Conservation (phyloP, 2,329 filamentous ascomycete genomes). For the Dothistroma pini region DNA sequence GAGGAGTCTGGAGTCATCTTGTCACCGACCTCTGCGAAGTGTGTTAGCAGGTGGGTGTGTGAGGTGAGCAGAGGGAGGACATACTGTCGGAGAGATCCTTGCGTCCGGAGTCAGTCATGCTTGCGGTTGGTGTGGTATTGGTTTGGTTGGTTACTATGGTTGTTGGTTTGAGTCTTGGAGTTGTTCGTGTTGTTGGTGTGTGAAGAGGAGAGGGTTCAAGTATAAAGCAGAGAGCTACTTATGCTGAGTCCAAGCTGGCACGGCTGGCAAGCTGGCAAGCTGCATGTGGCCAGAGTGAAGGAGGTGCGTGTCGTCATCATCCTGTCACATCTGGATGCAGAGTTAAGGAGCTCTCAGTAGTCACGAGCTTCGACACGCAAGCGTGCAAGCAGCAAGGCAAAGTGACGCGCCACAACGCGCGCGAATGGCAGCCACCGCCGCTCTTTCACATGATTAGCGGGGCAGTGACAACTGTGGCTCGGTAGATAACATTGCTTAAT, state of each 20-base stretch:
- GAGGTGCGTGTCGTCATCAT: background rate
- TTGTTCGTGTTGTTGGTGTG: conserved; percentile 6
- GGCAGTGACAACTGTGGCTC: background rate
- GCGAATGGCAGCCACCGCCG: background rate
- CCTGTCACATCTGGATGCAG: background rate
- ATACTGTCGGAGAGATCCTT: conserved; percentile 56
- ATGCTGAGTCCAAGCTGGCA: too few relatives aligned
- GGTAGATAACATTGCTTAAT: background rate
- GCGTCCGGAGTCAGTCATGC: conserved; percentile 60
- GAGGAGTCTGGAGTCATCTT: conserved; percentile 55
- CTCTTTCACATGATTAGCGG: conserved; percentile 1
- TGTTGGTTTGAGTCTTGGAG: conserved; percentile 15
- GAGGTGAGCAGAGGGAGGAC: conserved; percentile 14
- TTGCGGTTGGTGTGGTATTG: conserved; percentile 33
- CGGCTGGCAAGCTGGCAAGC: background rate
- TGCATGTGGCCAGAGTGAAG: conserved; percentile 3
- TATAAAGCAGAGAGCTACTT: conserved; percentile 7
- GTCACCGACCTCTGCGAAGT: conserved; percentile 51
- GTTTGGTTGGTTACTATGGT: conserved; percentile 22
- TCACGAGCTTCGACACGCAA: background rate
- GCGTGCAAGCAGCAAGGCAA: background rate
- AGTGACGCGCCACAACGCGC: background rate
- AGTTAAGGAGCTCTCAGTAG: background rate
- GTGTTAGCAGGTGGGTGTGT: conserved; percentile 22
- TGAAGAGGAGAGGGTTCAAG: conserved; percentile 1